Conservation (phyloP, 176 grass and related monocot species). For the Hordeum vulgare region DNA sequence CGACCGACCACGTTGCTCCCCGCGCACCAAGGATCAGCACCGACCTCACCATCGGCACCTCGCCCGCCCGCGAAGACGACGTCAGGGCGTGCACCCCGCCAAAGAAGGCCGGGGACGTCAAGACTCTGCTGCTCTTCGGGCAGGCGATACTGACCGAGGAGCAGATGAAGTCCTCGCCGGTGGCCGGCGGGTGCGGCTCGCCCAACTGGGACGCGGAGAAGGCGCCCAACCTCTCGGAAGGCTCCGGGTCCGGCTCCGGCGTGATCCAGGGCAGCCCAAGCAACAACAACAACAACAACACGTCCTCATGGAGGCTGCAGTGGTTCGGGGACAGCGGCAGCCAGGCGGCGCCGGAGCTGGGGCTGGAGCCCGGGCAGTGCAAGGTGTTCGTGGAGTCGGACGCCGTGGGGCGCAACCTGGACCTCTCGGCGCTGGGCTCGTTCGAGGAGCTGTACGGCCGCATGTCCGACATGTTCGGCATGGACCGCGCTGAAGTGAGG, state of each 20-base stretch:
- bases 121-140: constrained; percentile 71
- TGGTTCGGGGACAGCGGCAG: constrained; percentile 5
- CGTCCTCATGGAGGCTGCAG: not conserved
- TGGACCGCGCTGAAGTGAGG: constrained; percentile 40
- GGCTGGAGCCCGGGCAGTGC: constrained; percentile 51
- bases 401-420: constrained; percentile 73
- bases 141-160: constrained; percentile 68
- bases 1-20: constrained; percentile 1
- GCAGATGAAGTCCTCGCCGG: constrained; percentile 31
- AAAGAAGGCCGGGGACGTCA: constrained; percentile 29
- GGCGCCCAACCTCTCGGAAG: constrained; percentile 41
- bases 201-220: constrained; percentile 54
- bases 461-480: constrained; percentile 60
- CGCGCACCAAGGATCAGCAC: constrained; percentile 24
- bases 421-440: constrained; percentile 53
- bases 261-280: constrained; percentile 50
- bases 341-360: not conserved
- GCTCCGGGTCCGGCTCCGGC: constrained; percentile 67
- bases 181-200: constrained; percentile 7
- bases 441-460: constrained; percentile 66
- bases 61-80: not conserved
- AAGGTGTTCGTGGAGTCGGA: constrained; percentile 86
- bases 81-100: not conserved
- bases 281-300: constrained; percentile 36
- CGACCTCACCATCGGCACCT: constrained; percentile 19